Conservation (phyloP, 2,329 filamentous ascomycete genomes). For the Monilinia laxa region DNA sequence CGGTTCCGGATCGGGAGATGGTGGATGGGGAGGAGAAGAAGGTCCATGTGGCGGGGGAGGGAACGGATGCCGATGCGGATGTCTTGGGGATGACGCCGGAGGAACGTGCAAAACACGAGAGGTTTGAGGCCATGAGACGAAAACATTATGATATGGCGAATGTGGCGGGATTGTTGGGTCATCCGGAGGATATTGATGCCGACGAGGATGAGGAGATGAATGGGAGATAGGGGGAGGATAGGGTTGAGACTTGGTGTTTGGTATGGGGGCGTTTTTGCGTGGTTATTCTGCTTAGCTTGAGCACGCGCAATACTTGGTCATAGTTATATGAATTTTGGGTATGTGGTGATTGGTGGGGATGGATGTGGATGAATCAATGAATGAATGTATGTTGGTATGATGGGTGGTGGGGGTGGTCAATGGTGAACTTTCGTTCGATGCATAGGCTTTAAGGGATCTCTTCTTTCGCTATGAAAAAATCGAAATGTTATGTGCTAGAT, state of each 20-base stretch:
- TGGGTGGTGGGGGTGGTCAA: too few species aligned
- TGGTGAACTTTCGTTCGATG: too few species aligned
- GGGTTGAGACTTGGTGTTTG: not conserved
- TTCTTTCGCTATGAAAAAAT: not conserved
- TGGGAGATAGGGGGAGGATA: conserved; percentile 15
- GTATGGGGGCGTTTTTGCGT: not conserved
- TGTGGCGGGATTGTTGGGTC: conserved; percentile 82
- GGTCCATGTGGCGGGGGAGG: conserved; percentile 68
- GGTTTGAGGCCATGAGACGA: conserved; percentile 89
- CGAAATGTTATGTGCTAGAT: not conserved
- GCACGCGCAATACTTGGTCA: too few species aligned
- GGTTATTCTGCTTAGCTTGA: not conserved
- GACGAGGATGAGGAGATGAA: conserved; percentile 50
- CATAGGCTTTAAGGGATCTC: not conserved
- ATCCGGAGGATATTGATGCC: conserved; percentile 66
- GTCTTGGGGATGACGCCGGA: conserved; percentile 62
- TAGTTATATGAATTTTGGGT: too few species aligned
- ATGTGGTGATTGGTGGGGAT: too few species aligned
- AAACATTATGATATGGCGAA: conserved; percentile 99
- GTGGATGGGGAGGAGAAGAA: conserved; percentile 61
- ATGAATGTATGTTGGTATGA: too few species aligned
- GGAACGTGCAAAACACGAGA: conserved; percentile 84
- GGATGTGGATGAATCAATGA: too few species aligned
- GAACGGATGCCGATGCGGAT: conserved; percentile 49
- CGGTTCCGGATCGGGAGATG: conserved; percentile 50